Evolutionary conservation across 2,329 filamentous ascomycete genomes (phyloP).

Genomic region (Fusarium camptoceras): DNA sequence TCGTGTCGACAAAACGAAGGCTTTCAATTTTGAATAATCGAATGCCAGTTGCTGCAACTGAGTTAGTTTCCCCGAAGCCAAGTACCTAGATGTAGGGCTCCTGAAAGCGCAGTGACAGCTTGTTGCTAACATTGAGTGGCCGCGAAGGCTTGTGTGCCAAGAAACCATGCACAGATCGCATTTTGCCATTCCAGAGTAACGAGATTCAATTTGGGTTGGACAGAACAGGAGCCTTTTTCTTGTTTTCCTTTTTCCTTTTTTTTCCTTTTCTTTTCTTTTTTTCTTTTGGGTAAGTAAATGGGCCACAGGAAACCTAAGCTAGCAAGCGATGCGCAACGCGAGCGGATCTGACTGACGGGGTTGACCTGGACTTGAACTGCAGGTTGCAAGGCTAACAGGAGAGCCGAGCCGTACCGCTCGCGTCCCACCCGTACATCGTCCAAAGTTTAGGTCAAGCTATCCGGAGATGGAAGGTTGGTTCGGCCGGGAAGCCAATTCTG

Average conservation of each 20-base stretch:
- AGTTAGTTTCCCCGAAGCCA: not conserved
- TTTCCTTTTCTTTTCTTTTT: not conserved
- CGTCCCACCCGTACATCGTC: constrained; percentile 34
- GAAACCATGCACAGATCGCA: not conserved
- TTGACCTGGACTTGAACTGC: constrained; percentile 12
- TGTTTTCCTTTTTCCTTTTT: not conserved
- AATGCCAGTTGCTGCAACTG: not conserved
- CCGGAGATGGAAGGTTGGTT: constrained; percentile 22
- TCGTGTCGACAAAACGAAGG: not conserved
- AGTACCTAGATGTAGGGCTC: not conserved
- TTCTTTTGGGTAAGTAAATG: not conserved
- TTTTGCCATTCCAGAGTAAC: not conserved
- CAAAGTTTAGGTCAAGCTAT: constrained; percentile 26
- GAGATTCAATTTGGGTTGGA: not conserved
- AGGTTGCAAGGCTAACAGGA: constrained; percentile 39
- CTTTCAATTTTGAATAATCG: not conserved
- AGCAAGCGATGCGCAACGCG: constrained; percentile 16
- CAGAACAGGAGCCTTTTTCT: not conserved
- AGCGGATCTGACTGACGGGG: constrained; percentile 34
- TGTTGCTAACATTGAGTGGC: not conserved
- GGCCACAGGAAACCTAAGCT: not conserved
- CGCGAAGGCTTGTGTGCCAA: constrained; percentile 1
- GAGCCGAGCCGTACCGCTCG: constrained; percentile 44
- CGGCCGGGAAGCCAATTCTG: constrained; percentile 30
- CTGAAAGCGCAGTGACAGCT: not conserved